Percentiles rank a stretch among this genome's conserved stretches.
These are phyloP conservation scores for Alternaria angustiovoidea DNA, from an alignment of 2,329 filamentous ascomycete genomes.

Conservation along the genomic window DNA sequence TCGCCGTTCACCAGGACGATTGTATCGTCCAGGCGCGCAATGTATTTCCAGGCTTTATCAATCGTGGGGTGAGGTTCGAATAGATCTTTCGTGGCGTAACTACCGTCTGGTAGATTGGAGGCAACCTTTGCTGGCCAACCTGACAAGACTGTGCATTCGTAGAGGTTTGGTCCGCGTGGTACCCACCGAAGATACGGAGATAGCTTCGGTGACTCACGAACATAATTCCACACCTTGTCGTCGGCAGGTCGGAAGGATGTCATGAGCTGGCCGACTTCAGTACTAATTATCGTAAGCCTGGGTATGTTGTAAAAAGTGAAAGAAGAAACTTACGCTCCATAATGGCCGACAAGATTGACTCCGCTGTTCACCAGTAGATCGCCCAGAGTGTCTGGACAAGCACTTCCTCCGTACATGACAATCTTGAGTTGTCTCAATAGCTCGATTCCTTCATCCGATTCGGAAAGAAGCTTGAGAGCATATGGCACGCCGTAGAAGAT, in stretches of 20 bases:
- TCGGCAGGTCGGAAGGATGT: constrained; percentile 63
- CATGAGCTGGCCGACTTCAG: constrained; percentile 71
- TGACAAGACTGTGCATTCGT: constrained; percentile 48
- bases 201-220: constrained; percentile 55
- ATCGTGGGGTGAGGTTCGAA: constrained; percentile 57
- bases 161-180: constrained; percentile 50
- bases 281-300: constrained; percentile 50
- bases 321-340: constrained; percentile 41
- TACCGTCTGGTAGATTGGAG: constrained; percentile 29
- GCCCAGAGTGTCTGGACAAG: constrained; percentile 67
- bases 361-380: constrained; percentile 61
- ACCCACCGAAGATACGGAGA: constrained; percentile 54
- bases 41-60: constrained; percentile 57
- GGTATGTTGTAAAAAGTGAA: neutral
- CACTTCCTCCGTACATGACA: constrained; percentile 66
- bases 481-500: constrained; percentile 72
- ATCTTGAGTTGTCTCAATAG: constrained; percentile 59
- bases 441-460: constrained; percentile 64
- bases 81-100: constrained; percentile 50
- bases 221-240: constrained; percentile 69
- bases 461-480: constrained; percentile 68
- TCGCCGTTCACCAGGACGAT: constrained; percentile 60
- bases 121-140: constrained; percentile 49
- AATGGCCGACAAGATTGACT: constrained; percentile 65
- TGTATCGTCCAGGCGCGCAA: constrained; percentile 57